These are phyloP conservation scores for Cercospora sojina DNA, from an alignment of 2,329 filamentous ascomycete genomes.

Conservation along the genomic window DNA sequence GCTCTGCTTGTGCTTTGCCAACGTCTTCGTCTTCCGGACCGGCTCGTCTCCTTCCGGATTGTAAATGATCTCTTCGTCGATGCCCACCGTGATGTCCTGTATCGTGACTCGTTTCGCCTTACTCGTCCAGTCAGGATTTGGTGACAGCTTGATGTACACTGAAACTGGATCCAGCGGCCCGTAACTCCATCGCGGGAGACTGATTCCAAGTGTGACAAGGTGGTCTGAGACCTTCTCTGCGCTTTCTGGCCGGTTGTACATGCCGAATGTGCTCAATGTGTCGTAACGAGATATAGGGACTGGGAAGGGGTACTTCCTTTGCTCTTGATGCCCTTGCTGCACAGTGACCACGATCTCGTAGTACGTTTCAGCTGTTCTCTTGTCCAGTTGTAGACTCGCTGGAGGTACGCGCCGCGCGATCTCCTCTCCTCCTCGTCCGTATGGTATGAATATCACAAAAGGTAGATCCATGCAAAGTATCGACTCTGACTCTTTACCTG, in stretches of 20 bases:
- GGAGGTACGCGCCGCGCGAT: slow-evolving; percentile 86
- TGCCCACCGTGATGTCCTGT: slow-evolving; percentile 86
- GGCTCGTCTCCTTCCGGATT: slow-evolving; percentile 82
- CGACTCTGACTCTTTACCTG: slow-evolving; percentile 80
- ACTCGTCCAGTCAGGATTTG: slow-evolving; percentile 85
- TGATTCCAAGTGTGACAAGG: slow-evolving; percentile 86
- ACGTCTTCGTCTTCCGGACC: slow-evolving; percentile 80
- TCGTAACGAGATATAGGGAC: slow-evolving; percentile 92
- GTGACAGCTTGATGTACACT: slow-evolving; percentile 90
- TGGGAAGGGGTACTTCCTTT: slow-evolving; percentile 88
- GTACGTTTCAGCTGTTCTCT: slow-evolving; percentile 91
- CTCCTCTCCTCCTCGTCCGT: slow-evolving; percentile 86
- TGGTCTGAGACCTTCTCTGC: slow-evolving; percentile 85
- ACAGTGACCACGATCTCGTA: slow-evolving; percentile 97
- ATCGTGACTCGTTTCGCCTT: slow-evolving; percentile 93
- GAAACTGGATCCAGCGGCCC: slow-evolving; percentile 92
- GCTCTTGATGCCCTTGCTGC: slow-evolving; percentile 81
- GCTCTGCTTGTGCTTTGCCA: slow-evolving; percentile 78
- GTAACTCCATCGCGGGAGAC: slow-evolving; percentile 92
- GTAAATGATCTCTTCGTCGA: slow-evolving; percentile 98
- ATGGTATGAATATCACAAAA: slow-evolving; percentile 96
- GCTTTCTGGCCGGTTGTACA: slow-evolving; percentile 96
- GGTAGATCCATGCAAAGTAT: slow-evolving; percentile 95
- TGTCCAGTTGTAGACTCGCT: slow-evolving; percentile 84
- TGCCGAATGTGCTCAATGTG: slow-evolving; percentile 95